These are phyloP conservation scores for Aureobasidium namibiae DNA, from an alignment of 2,329 filamentous ascomycete genomes.

Conservation along the genomic window DNA sequence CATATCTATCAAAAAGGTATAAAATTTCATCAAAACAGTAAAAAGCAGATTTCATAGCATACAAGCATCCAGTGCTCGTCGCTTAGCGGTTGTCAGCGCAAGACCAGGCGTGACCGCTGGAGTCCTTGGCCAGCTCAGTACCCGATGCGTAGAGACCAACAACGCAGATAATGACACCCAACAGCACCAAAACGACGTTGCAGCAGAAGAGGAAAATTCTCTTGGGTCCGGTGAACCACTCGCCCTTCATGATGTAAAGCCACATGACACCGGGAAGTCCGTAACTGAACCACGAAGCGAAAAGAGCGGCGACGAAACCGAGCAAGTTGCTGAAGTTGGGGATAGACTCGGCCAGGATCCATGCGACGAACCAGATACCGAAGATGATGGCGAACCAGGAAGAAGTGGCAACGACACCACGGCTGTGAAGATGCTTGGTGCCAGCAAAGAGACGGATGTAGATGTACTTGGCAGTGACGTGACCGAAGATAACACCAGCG, in stretches of 20 bases:
- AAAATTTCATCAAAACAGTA: not conserved
- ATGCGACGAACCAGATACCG: conserved; percentile 52
- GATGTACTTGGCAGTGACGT: conserved; percentile 57
- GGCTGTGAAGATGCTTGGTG: conserved; percentile 39
- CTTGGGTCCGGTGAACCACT: conserved; percentile 32
- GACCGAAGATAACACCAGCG: conserved; percentile 61
- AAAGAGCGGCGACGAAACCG: conserved; percentile 44
- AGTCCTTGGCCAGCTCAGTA: conserved; percentile 1
- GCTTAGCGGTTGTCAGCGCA: conserved; percentile 12
- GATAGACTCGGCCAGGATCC: conserved; percentile 52
- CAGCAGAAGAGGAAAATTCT: conserved; percentile 35
- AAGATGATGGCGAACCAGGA: conserved; percentile 53
- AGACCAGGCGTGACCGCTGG: conserved; percentile 6
- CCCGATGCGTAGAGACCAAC: conserved; percentile 20
- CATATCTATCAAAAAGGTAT: conserved; percentile 1
- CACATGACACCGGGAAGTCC: conserved; percentile 20
- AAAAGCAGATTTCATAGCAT: conserved; percentile 7
- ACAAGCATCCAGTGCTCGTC: conserved; percentile 6
- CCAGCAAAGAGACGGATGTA: conserved; percentile 57
- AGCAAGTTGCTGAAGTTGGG: conserved; percentile 15
- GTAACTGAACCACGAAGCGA: conserved; percentile 54
- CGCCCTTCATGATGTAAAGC: conserved; percentile 37
- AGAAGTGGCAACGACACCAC: conserved; percentile 34
- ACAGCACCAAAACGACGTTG: conserved; percentile 32
- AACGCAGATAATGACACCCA: conserved; percentile 23